These are phyloP conservation scores for Solanum pinnatisectum DNA, from an alignment of 257 asterid species.

Conservation along the genomic window DNA sequence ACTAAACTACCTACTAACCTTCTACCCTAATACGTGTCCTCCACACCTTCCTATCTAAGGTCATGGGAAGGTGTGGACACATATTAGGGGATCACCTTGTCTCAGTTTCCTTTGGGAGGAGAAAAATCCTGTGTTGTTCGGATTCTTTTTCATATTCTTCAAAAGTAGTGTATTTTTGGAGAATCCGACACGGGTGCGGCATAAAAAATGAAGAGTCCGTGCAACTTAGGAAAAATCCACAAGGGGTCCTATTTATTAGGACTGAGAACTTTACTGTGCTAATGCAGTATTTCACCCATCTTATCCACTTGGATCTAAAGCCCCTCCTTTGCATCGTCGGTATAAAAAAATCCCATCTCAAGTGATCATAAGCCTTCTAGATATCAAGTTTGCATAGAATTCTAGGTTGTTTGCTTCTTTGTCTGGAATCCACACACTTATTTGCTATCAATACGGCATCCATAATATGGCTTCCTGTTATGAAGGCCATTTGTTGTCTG, in stretches of 20 bases:
- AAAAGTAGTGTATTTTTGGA: neutral
- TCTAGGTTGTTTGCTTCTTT: neutral
- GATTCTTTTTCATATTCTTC: neutral
- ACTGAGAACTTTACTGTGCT: neutral
- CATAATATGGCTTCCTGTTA: neutral
- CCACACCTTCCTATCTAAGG: neutral
- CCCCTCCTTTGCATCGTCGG: neutral
- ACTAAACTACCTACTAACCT: neutral
- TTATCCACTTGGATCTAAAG: neutral
- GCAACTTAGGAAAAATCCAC: neutral
- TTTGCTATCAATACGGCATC: neutral
- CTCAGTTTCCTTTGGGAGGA: neutral
- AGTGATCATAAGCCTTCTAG: neutral
- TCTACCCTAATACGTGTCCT: neutral
- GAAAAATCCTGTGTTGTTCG: neutral
- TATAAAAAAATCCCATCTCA: neutral
- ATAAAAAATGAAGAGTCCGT: neutral
- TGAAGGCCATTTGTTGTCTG: neutral
- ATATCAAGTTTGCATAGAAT: neutral
- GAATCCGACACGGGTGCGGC: neutral
- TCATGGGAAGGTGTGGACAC: neutral
- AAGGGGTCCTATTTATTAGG: neutral
- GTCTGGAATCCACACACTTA: neutral
- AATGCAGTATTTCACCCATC: neutral
- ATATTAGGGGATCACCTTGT: neutral